Percentiles rank a stretch among this genome's conserved stretches.
These are phyloP conservation scores for Candida awuae DNA, from an alignment of 805 yeast genomes.

Conservation along the genomic window DNA sequence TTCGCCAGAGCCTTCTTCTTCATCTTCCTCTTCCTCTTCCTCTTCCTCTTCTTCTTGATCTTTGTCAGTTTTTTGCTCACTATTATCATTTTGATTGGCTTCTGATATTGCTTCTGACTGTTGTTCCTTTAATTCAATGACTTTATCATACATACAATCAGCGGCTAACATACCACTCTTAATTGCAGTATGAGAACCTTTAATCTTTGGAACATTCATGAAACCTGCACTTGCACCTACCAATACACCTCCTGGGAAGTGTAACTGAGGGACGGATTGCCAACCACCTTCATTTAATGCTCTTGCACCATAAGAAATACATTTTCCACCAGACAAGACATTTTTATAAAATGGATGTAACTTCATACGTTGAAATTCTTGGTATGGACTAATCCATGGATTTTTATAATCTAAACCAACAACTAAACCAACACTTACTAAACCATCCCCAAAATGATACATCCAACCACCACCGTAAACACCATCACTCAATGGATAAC, in stretches of 20 bases:
- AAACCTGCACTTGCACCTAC: slow-evolving; percentile 97
- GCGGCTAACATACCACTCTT: slow-evolving; percentile 95
- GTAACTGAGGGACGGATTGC: slow-evolving; percentile 83
- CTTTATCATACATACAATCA: slow-evolving; percentile 53
- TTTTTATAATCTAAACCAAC: slow-evolving; percentile 90
- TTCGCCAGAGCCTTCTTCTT: slow-evolving; percentile 30
- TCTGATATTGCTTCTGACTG: slow-evolving; percentile 33
- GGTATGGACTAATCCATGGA: slow-evolving; percentile 93
- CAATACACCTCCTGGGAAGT: slow-evolving; percentile 93
- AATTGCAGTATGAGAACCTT: slow-evolving; percentile 97
- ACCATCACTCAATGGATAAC: slow-evolving; percentile 67
- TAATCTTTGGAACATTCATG: slow-evolving; percentile 93
- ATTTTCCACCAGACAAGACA: slow-evolving; percentile 79
- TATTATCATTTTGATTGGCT: slow-evolving; percentile 24
- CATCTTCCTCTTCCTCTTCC: slow-evolving; percentile 34
- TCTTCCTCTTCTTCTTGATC: slow-evolving; percentile 33
- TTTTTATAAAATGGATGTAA: slow-evolving; percentile 76
- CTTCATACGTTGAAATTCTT: slow-evolving; percentile 92
- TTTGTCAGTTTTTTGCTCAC: slow-evolving; percentile 25
- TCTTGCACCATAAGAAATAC: slow-evolving; percentile 90
- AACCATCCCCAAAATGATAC: slow-evolving; percentile 92
- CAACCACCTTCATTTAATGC: slow-evolving; percentile 96
- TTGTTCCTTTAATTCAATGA: slow-evolving; percentile 39
- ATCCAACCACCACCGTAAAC: slow-evolving; percentile 96
- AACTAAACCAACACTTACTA: slow-evolving; percentile 90